A percentile compares a stretch with the other conserved stretches of the same genome.
phyloP scores from a whole-genome alignment of 2,329 filamentous ascomycete genomes.

The Xylaria sp. region DNA sequence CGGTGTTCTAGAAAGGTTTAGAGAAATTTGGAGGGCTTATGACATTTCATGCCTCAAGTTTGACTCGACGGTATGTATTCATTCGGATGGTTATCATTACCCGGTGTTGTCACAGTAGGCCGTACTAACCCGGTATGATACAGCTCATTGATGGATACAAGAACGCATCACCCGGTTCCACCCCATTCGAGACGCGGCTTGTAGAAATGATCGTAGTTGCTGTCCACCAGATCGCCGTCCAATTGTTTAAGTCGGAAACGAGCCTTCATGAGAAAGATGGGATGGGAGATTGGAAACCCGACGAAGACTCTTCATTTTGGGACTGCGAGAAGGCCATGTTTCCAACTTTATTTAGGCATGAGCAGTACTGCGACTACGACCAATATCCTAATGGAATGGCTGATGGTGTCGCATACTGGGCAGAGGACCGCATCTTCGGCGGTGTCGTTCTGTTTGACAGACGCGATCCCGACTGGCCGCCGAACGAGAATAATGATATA shows the following conservation, averaged over 20 bases:
- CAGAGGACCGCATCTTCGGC: conserved; percentile 42
- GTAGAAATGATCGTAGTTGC: not conserved
- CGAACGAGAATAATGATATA: not conserved
- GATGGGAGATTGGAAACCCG: not conserved
- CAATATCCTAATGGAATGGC: conserved; percentile 43
- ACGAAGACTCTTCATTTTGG: not conserved
- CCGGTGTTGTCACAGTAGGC: not conserved
- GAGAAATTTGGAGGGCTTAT: not conserved
- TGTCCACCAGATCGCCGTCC: not conserved
- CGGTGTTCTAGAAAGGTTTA: not conserved
- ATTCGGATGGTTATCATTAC: not conserved
- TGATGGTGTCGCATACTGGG: conserved; percentile 46
- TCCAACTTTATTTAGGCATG: not conserved
- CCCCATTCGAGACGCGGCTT: not conserved
- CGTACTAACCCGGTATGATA: not conserved
- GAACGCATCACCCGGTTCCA: not conserved
- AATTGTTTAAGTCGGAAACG: not conserved
- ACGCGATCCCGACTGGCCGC: conserved; percentile 11
- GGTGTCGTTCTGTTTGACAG: conserved; percentile 46
- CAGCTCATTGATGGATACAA: not conserved
- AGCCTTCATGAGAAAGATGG: not conserved
- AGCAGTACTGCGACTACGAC: conserved; percentile 9
- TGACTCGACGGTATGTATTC: not conserved
- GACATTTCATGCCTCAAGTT: not conserved
- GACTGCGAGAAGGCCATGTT: not conserved